phyloP scores from a whole-genome alignment of 257 asterid species.

The Solanum etuberosum region DNA sequence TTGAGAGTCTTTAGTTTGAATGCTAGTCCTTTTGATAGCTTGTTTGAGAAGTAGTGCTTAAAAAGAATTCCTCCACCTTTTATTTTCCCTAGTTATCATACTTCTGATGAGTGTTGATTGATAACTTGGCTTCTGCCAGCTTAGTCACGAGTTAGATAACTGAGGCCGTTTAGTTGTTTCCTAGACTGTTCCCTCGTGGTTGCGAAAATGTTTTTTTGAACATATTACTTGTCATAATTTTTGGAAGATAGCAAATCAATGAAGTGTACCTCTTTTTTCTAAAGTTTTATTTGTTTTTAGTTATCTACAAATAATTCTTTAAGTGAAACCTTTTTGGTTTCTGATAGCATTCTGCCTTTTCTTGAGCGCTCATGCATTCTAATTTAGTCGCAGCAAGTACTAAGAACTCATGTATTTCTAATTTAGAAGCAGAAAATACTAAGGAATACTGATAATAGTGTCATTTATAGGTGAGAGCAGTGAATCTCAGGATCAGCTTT shows the following conservation, averaged over 20 bases:
- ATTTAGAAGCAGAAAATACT: slow-evolving; percentile 6
- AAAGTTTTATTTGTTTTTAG: neutral
- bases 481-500: slow-evolving; percentile 21
- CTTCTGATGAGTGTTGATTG: neutral
- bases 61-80: neutral
- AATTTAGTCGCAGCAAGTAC: neutral
- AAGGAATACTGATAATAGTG: slow-evolving; percentile 5
- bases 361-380: neutral
- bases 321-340: neutral
- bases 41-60: neutral
- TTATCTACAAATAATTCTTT: neutral
- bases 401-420: neutral
- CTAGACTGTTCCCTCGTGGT: neutral
- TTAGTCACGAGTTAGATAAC: neutral
- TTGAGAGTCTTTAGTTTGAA: neutral
- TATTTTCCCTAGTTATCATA: neutral
- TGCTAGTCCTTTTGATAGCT: neutral
- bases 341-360: neutral
- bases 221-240: neutral
- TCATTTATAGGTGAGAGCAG: slow-evolving; percentile 30
- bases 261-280: neutral
- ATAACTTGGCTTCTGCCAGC: neutral
- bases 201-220: neutral
- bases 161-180: neutral
- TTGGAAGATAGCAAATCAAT: neutral